phyloP scores from a whole-genome alignment of 1,284 basidiomycete genomes.

The Heterobasidion parviporum region DNA sequence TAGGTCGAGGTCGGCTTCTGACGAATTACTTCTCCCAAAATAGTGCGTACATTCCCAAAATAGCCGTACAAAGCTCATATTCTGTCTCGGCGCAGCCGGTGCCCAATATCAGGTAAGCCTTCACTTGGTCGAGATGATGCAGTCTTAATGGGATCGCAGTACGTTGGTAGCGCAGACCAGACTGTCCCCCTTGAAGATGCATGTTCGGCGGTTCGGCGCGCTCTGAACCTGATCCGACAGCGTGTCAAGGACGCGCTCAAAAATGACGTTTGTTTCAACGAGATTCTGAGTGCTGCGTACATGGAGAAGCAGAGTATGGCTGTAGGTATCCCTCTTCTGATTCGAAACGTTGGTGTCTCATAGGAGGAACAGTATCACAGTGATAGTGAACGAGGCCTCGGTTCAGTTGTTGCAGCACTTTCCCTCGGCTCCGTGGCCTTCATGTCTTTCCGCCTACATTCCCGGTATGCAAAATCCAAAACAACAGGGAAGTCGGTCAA shows the following conservation, averaged over 20 bases:
- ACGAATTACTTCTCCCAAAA: slow-evolving; percentile 82
- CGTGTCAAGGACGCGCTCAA: slow-evolving; percentile 31
- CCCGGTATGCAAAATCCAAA: slow-evolving; percentile 18
- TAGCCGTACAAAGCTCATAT: slow-evolving; percentile 2
- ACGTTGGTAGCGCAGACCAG: slow-evolving; percentile 64
- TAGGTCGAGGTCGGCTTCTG: slow-evolving; percentile 59
- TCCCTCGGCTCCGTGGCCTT: slow-evolving; percentile 63
- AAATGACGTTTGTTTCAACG: slow-evolving; percentile 43
- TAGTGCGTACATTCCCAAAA: slow-evolving; percentile 33
- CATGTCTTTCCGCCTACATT: slow-evolving; percentile 62
- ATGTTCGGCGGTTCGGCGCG: slow-evolving; percentile 45
- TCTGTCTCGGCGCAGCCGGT: slow-evolving; percentile 38
- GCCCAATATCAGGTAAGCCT: slow-evolving; percentile 56
- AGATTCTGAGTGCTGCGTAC: slow-evolving; percentile 71
- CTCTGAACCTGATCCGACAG: slow-evolving; percentile 47
- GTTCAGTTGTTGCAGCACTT: slow-evolving; percentile 62
- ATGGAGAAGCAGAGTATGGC: slow-evolving; percentile 79
- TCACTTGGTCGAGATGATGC: neutral
- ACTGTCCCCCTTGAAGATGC: slow-evolving; percentile 57
- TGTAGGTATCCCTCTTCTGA: slow-evolving; percentile 31
- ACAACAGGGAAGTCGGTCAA: slow-evolving; percentile 21
- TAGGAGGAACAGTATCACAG: slow-evolving; percentile 54
- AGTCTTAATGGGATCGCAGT: slow-evolving; percentile 30
- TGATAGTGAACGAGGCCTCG: slow-evolving; percentile 64
- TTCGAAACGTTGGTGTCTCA: neutral